These are phyloP conservation scores for Aspergillus sp. DNA, from an alignment of 2,329 filamentous ascomycete genomes.

Conservation along the genomic window DNA sequence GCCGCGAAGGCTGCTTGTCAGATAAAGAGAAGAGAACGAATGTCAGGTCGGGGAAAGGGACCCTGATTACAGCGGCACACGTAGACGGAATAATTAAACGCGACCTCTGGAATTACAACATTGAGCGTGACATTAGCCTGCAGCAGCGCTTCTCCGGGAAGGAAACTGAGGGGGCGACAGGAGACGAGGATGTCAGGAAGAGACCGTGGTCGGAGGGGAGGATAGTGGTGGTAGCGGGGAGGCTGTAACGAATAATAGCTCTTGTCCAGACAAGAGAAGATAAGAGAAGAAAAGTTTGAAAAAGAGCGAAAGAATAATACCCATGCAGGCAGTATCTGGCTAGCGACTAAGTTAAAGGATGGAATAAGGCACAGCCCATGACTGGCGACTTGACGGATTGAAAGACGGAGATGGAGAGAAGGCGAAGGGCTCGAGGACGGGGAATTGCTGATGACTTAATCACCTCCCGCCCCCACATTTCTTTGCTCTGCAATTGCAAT, in stretches of 20 bases:
- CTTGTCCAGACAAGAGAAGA: conserved; percentile 11
- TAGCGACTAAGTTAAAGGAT: conserved; percentile 3
- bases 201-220: background rate
- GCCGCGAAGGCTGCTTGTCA: background rate
- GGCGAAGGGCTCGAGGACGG: background rate
- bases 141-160: conserved; percentile 7
- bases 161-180: background rate
- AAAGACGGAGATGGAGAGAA: background rate
- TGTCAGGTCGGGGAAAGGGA: background rate
- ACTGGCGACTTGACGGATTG: conserved; percentile 4
- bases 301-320: conserved; percentile 4
- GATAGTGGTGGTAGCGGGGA: background rate
- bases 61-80: conserved; percentile 12
- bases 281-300: background rate
- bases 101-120: conserved; percentile 6
- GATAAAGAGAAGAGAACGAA: background rate
- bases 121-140: conserved; percentile 12
- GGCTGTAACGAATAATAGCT: conserved; percentile 8
- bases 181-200: background rate
- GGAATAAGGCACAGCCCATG: conserved; percentile 4
- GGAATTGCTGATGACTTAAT: background rate
- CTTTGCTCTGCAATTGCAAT: too few species aligned
- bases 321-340: conserved; percentile 9
- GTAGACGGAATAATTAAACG: background rate
- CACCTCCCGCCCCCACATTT: background rate